Percentiles rank a stretch among this genome's conserved stretches.
Conservation (phyloP, 345 rosid genomes). For the Xanthoceras sorbifolium region DNA sequence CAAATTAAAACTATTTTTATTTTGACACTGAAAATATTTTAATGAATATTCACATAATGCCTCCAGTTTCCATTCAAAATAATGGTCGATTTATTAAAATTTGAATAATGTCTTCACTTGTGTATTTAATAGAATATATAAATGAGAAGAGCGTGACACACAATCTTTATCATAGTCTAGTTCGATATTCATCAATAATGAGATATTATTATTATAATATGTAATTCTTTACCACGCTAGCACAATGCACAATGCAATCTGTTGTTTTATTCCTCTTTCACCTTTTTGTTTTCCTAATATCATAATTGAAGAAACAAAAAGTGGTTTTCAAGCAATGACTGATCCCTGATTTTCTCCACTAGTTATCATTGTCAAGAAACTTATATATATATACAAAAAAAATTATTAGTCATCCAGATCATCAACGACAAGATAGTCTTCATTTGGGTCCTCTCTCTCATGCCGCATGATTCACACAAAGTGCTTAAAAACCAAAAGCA, state of each 20-base stretch:
- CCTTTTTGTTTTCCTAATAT: not conserved
- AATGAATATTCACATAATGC: too few species aligned
- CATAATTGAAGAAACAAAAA: not conserved
- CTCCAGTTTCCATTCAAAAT: too few species aligned
- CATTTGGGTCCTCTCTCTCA: not conserved
- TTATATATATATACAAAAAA: not conserved
- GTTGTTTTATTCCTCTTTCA: not conserved
- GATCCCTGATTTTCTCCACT: not conserved
- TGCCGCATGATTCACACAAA: slow-evolving; percentile 4
- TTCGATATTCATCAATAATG: not conserved
- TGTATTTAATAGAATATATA: not conserved
- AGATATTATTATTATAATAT: not conserved
- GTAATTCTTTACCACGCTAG: not conserved
- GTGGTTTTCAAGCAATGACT: not conserved
- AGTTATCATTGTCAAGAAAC: not conserved
- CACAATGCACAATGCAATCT: not conserved
- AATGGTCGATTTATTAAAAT: too few species aligned
- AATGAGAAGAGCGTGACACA: not conserved
- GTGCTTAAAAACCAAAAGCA: slow-evolving; percentile 7
- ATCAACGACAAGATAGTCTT: not conserved
- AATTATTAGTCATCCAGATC: not conserved
- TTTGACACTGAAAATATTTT: too few species aligned
- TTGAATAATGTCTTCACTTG: too few species aligned
- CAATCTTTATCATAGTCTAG: not conserved
- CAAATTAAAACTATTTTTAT: too few species aligned